phyloP scores from a whole-genome alignment of 2,329 filamentous ascomycete species.

The Aureobasidium namibiae region DNA sequence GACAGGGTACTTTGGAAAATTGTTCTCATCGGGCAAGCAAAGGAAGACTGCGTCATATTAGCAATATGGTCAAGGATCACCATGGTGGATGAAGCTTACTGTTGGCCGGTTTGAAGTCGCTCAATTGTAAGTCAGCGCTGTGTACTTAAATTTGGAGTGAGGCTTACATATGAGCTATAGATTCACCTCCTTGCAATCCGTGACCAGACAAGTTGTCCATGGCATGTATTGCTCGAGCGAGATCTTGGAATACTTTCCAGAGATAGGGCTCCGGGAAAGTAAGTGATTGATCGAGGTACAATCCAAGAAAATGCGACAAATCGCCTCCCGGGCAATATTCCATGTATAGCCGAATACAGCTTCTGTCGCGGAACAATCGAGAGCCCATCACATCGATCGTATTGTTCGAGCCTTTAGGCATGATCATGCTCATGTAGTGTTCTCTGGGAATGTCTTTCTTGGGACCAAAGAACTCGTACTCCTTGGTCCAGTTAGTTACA shows the following conservation, averaged over 20 bases:
- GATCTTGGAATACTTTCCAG: slow-evolving; percentile 17
- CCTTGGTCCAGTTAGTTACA: background rate
- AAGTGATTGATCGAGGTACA: background rate
- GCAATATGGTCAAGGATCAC: background rate
- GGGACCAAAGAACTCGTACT: background rate
- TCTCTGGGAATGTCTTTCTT: background rate
- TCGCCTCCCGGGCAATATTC: slow-evolving; percentile 12
- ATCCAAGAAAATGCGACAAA: background rate
- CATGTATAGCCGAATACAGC: slow-evolving; percentile 14
- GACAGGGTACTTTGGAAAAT: background rate
- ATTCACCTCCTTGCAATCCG: background rate
- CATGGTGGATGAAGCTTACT: background rate
- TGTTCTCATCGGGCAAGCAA: background rate
- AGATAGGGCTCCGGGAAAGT: slow-evolving; percentile 17
- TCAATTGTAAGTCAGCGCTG: background rate
- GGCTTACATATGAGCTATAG: background rate
- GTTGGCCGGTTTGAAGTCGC: slow-evolving; percentile 9
- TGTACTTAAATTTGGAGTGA: too few species aligned
- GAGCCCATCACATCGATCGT: background rate
- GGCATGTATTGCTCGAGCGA: slow-evolving; percentile 8
- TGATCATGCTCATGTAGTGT: background rate
- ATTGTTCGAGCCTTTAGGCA: background rate
- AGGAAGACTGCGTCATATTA: slow-evolving; percentile 1
- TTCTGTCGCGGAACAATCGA: background rate
- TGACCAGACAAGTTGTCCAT: background rate